Base-by-base conservation (phyloP, 805 yeast species). In the Scheffersomyces amazonensis region DNA sequence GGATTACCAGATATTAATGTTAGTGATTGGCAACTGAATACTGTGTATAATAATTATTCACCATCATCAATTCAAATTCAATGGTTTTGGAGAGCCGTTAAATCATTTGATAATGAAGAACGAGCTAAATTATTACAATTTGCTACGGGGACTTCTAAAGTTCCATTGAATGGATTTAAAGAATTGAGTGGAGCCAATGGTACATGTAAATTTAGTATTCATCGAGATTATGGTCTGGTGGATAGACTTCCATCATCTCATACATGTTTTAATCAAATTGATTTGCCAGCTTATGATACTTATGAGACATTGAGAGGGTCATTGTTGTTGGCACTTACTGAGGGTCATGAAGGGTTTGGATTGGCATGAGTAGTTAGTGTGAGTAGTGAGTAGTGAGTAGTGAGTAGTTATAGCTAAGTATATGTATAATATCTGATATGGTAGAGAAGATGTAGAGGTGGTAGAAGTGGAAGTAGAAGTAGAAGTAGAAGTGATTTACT, bases 71-170 rank as follows among this genome's bases (percentile, higher is more conserved):
- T 87, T 21, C 97, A 90, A 56, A 82, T 93, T 40, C 89, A 84
- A 54, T 91, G 97, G 87, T 93, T 93, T 65, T 93, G 99, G 99
- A 74, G 97, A 56, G 96, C 97, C 1, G 96, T 93, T 11, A 79
- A 88, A 52, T 87, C 97, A 1, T 93, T 93, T 64, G 96, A 88
- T 53, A 77, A 76, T 13, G 99, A 93, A 58, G 97, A 93, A 56
- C 74, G 96, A 34, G 99, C 99, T 7, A 90, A 89, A 56, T 66
- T 93, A 47, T 67, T 93, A 41, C 99, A 93, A 58, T 93, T 93
- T 69, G 91, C 95, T 1, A 93, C 99, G 0, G 99, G 99, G 43
- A 91, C 99, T 0, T 83, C 95, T 44, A 89, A 90, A 60, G 98
- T 93, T 7, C 99, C 99, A 17, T 71, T 90, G 44, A 85, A 86